Evolutionary conservation across 331 rosid genomes (phyloP).

Genomic region (Phaseolus coccineus): DNA sequence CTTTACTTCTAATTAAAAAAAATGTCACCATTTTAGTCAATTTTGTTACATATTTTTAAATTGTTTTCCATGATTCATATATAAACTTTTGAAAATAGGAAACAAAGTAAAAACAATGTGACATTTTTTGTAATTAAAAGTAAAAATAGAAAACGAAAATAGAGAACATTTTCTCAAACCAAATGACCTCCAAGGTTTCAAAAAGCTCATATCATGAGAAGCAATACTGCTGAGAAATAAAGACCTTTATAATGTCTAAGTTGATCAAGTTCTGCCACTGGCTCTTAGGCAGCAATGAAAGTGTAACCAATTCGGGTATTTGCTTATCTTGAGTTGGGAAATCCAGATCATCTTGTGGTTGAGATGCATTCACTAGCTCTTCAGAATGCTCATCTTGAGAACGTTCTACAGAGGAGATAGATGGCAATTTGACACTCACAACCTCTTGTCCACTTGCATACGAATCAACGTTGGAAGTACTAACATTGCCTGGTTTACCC

Average conservation of each 20-base stretch:
- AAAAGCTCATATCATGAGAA: constrained; percentile 36
- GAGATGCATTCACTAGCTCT: constrained; percentile 45
- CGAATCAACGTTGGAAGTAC: constrained; percentile 68
- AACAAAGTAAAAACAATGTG: background rate
- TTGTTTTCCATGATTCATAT: background rate
- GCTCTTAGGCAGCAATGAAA: constrained; percentile 78
- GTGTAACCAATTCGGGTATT: constrained; percentile 67
- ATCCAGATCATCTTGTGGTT: constrained; percentile 48
- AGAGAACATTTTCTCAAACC: background rate
- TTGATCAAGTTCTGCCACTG: constrained; percentile 97
- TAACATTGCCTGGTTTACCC: constrained; percentile 87
- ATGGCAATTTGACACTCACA: constrained; percentile 78
- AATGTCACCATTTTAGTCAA: background rate
- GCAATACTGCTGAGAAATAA: constrained; percentile 41
- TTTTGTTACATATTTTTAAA: background rate
- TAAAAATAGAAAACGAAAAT: background rate
- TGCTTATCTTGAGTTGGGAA: constrained; percentile 60
- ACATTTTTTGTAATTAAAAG: background rate
- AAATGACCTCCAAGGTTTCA: background rate
- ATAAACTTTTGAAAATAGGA: background rate
- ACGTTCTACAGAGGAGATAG: constrained; percentile 68
- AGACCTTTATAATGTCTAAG: constrained; percentile 90
- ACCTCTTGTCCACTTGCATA: constrained; percentile 85
- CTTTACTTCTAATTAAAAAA: background rate
- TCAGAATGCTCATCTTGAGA: constrained; percentile 57